Evolutionary conservation across 495 filamentous ascomycete species (phyloP), one percentile per base, ranked within the genome.

Genomic region (Podospora tetraspora): DNA sequence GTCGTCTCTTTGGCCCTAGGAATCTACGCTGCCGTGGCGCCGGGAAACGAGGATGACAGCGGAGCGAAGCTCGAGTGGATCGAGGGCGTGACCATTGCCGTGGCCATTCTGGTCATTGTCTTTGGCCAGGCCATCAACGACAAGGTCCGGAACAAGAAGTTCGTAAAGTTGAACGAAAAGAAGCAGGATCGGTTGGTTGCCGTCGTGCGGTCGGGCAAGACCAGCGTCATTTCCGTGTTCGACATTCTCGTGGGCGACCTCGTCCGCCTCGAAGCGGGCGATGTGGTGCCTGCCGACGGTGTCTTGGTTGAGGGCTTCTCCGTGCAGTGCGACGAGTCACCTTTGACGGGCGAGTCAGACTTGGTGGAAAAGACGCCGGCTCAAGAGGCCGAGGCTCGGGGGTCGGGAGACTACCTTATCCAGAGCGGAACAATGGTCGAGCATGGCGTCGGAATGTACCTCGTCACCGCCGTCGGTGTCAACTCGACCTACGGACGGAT

Each of bases 281-380:
- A 92, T 70, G 79, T 90, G 4, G 82, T 91, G 60, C 90, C 90
- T 0, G 89, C 89, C 1, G 90, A 92, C 71, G 90, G 90, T 4
- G 83, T 92, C 61, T 71, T 81, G 67, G 89, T 91, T 25, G 80
- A 85, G 13, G 88, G 90, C 6, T 87, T 90, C 70, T 84, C 87
- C 70, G 76, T 92, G 56, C 91, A 88, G 70, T 92, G 90, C 63
- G 90, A 92, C 68, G 90, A 92, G 79, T 91, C 90, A 22, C 89
- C 88, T 27, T 87, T 90, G 6, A 93, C 91, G 8, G 91, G 91
- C 56, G 91, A 94, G 75, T 93, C 90, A 0, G 91, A 93, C 71
- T 71, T 92, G 34, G 83, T 94, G 59, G 86, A 85, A 58, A 94
- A 94, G 73, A 82, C 83, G 25, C 73, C 86, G 0, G 90, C 81